phyloP scores from a whole-genome alignment of 179 eudicot genomes.

The Gypsophila paniculata region DNA sequence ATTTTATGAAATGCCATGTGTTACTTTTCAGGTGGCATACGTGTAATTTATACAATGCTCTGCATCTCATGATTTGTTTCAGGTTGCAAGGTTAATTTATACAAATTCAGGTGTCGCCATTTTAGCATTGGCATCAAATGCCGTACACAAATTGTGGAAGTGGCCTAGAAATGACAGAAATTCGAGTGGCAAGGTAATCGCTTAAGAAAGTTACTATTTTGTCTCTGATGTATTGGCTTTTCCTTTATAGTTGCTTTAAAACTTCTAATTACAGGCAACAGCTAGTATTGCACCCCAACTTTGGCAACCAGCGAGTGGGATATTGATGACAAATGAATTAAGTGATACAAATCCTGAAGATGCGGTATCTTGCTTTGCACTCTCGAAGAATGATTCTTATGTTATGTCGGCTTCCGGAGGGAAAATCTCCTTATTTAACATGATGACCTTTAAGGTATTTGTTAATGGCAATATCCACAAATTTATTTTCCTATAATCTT shows the following conservation, averaged over 20 bases:
- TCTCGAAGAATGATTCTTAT: constrained; percentile 89
- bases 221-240: background rate
- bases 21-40: background rate
- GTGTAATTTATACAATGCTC: background rate
- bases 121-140: constrained; percentile 66
- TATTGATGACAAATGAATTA: constrained; percentile 77
- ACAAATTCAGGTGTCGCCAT: constrained; percentile 70
- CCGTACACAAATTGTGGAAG: constrained; percentile 81
- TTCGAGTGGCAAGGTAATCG: constrained; percentile 51
- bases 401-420: constrained; percentile 95
- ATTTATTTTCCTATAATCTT: background rate
- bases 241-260: background rate
- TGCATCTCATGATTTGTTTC: constrained; percentile 8
- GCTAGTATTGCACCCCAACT: constrained; percentile 63
- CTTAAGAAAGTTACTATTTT: background rate
- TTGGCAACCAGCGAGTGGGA: constrained; percentile 85
- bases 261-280: constrained; percentile 50
- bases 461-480: background rate
- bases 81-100: constrained; percentile 72
- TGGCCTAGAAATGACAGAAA: constrained; percentile 70
- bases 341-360: constrained; percentile 71
- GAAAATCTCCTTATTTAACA: constrained; percentile 73
- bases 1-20: background rate
- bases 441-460: constrained; percentile 81
- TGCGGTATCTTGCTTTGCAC: constrained; percentile 81